A percentile compares a stretch with the other conserved stretches of the same genome.
Conservation (phyloP, 768 basidiomycete genomes). For the Termitomyces heimii region DNA sequence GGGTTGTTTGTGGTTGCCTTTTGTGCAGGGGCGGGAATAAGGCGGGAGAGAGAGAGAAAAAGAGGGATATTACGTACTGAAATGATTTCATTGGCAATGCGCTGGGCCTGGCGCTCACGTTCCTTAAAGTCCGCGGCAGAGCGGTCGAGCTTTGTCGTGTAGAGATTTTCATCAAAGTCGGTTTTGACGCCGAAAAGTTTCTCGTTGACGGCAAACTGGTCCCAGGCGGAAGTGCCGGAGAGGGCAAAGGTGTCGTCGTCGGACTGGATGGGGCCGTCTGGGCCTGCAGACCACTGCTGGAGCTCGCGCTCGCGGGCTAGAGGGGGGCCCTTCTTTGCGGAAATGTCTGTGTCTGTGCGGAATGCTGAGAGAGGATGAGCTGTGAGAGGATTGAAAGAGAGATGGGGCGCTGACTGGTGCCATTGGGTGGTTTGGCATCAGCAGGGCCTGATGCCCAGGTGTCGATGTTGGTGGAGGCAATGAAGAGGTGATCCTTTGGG, state of each 20-base stretch:
- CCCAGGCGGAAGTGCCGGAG: constrained; percentile 54
- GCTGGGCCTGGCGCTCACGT: constrained; percentile 80
- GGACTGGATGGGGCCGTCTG: constrained; percentile 27
- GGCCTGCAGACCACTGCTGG: constrained; percentile 66
- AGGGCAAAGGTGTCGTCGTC: constrained; percentile 73
- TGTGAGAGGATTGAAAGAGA: neutral
- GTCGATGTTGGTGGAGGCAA: constrained; percentile 70
- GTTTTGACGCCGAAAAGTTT: constrained; percentile 88
- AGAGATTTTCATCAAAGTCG: constrained; percentile 87
- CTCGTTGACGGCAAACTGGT: constrained; percentile 94
- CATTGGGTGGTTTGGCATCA: constrained; percentile 61
- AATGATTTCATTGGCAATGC: constrained; percentile 88
- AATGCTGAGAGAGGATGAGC: constrained; percentile 48
- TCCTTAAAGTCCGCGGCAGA: constrained; percentile 82
- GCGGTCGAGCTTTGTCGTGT: constrained; percentile 92
- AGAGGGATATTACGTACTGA: constrained; percentile 44
- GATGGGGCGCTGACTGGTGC: constrained; percentile 52
- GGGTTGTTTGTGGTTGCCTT: constrained; percentile 65
- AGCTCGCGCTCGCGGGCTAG: constrained; percentile 62
- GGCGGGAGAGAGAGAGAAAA: constrained; percentile 2
- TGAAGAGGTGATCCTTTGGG: constrained; percentile 64
- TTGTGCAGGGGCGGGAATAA: neutral
- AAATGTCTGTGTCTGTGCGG: constrained; percentile 79
- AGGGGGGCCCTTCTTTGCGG: constrained; percentile 40
- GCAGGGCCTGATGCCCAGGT: constrained; percentile 70